Evolutionary conservation across 257 asterid species (phyloP).

Genomic region (Solanum arcanum): DNA sequence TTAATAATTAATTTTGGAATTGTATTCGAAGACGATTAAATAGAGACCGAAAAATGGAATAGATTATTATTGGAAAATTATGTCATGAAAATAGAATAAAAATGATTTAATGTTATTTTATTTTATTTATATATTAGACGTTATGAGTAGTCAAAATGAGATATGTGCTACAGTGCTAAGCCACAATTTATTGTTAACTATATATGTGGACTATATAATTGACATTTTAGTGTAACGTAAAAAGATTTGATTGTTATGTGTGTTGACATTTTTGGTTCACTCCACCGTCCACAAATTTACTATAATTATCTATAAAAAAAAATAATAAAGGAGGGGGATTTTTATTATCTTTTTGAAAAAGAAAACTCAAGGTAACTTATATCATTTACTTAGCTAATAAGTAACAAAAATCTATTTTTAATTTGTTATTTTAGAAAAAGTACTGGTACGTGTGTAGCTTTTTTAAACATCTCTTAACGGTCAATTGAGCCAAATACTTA

Average conservation of each 20-base stretch:
- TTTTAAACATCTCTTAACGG: not conserved
- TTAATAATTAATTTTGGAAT: not conserved
- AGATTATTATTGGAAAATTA: not conserved
- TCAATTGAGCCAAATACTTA: not conserved
- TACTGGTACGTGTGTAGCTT: too few relatives aligned
- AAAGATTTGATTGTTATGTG: not conserved
- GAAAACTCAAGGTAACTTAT: not conserved
- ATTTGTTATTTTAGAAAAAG: not conserved
- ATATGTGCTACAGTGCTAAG: not conserved
- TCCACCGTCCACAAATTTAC: not conserved
- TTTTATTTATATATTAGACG: rapidly evolving
- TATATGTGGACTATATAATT: not conserved
- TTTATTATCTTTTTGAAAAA: not conserved
- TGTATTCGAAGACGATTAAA: too few relatives aligned
- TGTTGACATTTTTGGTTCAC: not conserved
- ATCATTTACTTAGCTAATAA: not conserved
- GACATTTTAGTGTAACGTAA: not conserved
- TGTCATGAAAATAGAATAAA: rapidly evolving
- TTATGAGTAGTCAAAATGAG: not conserved
- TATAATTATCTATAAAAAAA: not conserved
- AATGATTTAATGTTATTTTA: not conserved
- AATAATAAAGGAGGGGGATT: not conserved
- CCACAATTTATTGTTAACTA: not conserved
- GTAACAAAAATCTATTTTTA: not conserved
- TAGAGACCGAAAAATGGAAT: rapidly evolving